Conservation (phyloP, 148 eudicot genomes). For the Heliamphora exappendiculata region DNA sequence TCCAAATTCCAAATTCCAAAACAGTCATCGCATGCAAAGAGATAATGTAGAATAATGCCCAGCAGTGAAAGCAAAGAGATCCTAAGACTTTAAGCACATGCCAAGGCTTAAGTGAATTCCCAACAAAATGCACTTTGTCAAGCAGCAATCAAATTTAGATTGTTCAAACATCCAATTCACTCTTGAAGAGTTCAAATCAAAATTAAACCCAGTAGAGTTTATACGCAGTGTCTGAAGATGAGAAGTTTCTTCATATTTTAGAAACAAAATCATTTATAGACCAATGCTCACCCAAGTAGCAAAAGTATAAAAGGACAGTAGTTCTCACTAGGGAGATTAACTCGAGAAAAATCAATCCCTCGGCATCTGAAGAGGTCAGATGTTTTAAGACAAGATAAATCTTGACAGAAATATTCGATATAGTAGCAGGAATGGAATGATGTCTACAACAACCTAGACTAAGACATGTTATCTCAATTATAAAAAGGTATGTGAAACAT, state of each 20-base stretch:
- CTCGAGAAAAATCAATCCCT: not conserved
- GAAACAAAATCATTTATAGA: not conserved
- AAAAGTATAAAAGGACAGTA: not conserved
- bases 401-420: not conserved
- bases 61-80: not conserved
- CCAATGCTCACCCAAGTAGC: not conserved
- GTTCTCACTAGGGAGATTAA: not conserved
- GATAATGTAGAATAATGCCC: not conserved
- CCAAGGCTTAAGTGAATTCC: not conserved
- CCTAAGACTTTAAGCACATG: not conserved
- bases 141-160: not conserved
- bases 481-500: too few relatives aligned
- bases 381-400: not conserved
- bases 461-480: too few relatives aligned
- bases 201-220: not conserved
- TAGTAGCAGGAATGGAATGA: not conserved
- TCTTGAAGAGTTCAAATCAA: not conserved
- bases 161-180: not conserved
- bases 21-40: not conserved
- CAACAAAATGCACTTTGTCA: not conserved
- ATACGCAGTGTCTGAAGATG: not conserved
- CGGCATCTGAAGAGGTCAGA: not conserved
- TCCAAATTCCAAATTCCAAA: not conserved
- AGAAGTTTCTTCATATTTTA: not conserved
- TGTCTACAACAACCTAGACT: not conserved